Evolutionary conservation across 2,329 filamentous ascomycete species (phyloP).

Genomic region (Penicillium hesseltinei): DNA sequence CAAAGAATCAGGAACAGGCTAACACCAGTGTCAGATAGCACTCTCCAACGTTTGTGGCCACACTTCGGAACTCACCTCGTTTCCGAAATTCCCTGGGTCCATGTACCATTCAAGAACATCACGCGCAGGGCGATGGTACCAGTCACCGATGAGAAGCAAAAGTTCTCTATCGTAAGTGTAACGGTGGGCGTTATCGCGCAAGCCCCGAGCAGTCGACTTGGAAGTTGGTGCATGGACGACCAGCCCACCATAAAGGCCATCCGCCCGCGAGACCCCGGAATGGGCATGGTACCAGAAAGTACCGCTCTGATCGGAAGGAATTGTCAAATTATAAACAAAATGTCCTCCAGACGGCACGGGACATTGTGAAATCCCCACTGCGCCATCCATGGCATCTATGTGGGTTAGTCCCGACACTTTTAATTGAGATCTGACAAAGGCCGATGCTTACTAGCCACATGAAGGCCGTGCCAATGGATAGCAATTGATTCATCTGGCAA

Average conservation of each 20-base stretch:
- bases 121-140: constrained; percentile 47
- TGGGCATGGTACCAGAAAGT: constrained; percentile 54
- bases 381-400: constrained; percentile 63
- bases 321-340: constrained; percentile 45
- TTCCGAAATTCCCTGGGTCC: constrained; percentile 44
- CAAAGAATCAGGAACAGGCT: constrained; percentile 52
- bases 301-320: constrained; percentile 40
- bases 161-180: constrained; percentile 41
- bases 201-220: constrained; percentile 19
- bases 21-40: neutral
- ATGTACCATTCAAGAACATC: constrained; percentile 48
- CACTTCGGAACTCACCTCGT: constrained; percentile 34
- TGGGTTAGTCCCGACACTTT: neutral
- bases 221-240: constrained; percentile 45
- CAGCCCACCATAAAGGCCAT: constrained; percentile 50
- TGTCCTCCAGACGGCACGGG: constrained; percentile 58
- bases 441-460: constrained; percentile 36
- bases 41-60: neutral
- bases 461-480: constrained; percentile 51
- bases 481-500: constrained; percentile 42
- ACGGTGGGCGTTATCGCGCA: constrained; percentile 5
- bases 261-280: constrained; percentile 42
- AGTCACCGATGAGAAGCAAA: constrained; percentile 50
- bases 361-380: constrained; percentile 65
- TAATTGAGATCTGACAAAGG: neutral